phyloP scores from a whole-genome alignment of 768 basidiomycete species.

The Strobilomyces echinocephalus region DNA sequence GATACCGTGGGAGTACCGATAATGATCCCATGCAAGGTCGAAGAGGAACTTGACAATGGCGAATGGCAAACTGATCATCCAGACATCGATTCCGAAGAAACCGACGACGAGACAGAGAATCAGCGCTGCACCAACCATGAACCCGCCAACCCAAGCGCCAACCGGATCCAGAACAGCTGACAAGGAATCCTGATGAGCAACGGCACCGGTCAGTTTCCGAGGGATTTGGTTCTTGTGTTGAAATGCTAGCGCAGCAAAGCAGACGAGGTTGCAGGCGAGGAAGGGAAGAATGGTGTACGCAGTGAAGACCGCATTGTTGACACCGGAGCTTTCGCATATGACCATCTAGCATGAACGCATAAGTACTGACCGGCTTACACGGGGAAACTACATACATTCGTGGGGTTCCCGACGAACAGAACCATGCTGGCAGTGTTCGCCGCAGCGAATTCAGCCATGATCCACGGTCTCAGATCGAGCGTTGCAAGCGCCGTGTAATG shows the following conservation, averaged over 20 bases:
- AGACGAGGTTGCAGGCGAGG: no score
- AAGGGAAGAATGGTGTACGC: no score
- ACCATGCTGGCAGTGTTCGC: background rate
- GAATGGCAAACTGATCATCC: background rate
- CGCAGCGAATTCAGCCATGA: background rate
- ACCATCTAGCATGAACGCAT: background rate
- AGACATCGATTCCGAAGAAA: background rate
- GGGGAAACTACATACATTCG: background rate
- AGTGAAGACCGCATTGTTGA: no score
- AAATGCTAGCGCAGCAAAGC: background rate
- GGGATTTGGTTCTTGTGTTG: background rate
- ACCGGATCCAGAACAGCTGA: no score
- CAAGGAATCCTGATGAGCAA: background rate
- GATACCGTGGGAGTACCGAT: slow-evolving; percentile 34
- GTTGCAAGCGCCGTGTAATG: slow-evolving; percentile 68
- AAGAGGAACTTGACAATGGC: slow-evolving; percentile 25
- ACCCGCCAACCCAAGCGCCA: background rate
- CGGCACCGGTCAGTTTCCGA: background rate
- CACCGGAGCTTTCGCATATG: background rate
- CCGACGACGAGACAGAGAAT: background rate
- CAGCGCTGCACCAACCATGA: background rate
- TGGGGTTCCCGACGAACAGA: background rate
- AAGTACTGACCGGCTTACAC: background rate
- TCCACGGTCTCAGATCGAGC: background rate
- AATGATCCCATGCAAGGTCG: slow-evolving; percentile 60